A percentile compares a stretch with the other conserved stretches of the same genome.
These are phyloP conservation scores for Salicornia ramosissima DNA, from an alignment of 148 eudicot species.

Conservation along the genomic window DNA sequence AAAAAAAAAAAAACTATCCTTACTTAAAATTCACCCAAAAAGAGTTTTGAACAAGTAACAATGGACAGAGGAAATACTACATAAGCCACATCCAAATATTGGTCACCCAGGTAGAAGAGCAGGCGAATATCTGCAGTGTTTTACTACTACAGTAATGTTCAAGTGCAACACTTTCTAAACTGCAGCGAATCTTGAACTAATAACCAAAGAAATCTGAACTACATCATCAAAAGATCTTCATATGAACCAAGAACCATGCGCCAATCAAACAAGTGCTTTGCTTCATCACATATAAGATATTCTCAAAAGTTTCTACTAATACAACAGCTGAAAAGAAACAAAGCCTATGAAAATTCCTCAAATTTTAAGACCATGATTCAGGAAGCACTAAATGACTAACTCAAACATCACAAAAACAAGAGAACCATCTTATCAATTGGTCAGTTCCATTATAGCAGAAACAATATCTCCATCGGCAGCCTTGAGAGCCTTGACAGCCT, in stretches of 20 bases:
- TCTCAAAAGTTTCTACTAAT: slow-evolving; percentile 9
- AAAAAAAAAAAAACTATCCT: too few relatives aligned
- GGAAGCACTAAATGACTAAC: slow-evolving; percentile 20
- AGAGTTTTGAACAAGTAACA: too few relatives aligned
- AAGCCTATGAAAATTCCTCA: slow-evolving; percentile 12
- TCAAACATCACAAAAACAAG: slow-evolving; percentile 17
- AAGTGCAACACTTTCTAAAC: too few relatives aligned
- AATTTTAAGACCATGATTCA: slow-evolving; percentile 17
- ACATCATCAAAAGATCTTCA: not conserved
- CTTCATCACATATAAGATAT: slow-evolving; percentile 13
- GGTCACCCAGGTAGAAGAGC: too few relatives aligned
- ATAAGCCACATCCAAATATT: too few relatives aligned
- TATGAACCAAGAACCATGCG: not conserved
- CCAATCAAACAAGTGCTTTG: slow-evolving; percentile 18
- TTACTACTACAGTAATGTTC: too few relatives aligned
- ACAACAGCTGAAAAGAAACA: slow-evolving; percentile 21
- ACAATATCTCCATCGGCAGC: slow-evolving; percentile 74
- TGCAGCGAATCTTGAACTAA: not conserved
- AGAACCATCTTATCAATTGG: slow-evolving; percentile 35
- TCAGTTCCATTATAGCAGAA: slow-evolving; percentile 82
- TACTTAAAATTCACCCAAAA: too few relatives aligned
- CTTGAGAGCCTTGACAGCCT: slow-evolving; percentile 76
- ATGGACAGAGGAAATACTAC: too few relatives aligned
- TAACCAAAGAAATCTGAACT: not conserved
- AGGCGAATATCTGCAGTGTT: too few relatives aligned